These are phyloP conservation scores for Rhynchosporium agropyri DNA, from an alignment of 2,329 filamentous ascomycete species.

Conservation along the genomic window DNA sequence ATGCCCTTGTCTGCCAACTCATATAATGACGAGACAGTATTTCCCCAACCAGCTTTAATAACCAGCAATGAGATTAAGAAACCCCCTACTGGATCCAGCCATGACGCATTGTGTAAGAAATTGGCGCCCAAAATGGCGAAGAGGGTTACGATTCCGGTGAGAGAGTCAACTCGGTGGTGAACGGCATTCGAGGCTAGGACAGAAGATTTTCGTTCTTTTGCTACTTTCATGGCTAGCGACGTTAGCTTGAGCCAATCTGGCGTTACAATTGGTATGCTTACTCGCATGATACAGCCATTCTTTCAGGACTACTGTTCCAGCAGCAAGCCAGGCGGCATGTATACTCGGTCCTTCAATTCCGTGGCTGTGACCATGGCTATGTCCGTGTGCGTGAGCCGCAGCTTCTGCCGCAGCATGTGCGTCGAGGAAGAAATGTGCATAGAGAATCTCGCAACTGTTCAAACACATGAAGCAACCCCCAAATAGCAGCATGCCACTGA, in stretches of 20 bases:
- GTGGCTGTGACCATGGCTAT: slow-evolving; percentile 61
- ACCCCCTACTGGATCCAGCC: slow-evolving; percentile 93
- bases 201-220: slow-evolving; percentile 89
- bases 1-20: slow-evolving; percentile 92
- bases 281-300: slow-evolving; percentile 97
- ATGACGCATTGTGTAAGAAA: slow-evolving; percentile 79
- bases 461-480: slow-evolving; percentile 93
- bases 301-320: slow-evolving; percentile 86
- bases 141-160: slow-evolving; percentile 92
- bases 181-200: slow-evolving; percentile 95
- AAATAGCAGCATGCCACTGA: slow-evolving; percentile 85
- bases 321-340: slow-evolving; percentile 92
- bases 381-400: slow-evolving; percentile 59
- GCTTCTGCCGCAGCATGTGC: slow-evolving; percentile 55
- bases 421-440: slow-evolving; percentile 73
- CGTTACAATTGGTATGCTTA: slow-evolving; percentile 54
- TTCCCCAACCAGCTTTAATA: slow-evolving; percentile 83
- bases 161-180: slow-evolving; percentile 93
- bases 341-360: slow-evolving; percentile 70
- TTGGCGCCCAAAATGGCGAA: slow-evolving; percentile 89
- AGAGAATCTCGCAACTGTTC: slow-evolving; percentile 70
- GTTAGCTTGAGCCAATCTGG: slow-evolving; percentile 29
- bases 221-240: slow-evolving; percentile 86
- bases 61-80: slow-evolving; percentile 93
- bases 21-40: slow-evolving; percentile 78